Evolutionary conservation across 805 yeast genomes (phyloP), one percentile per base, ranked within the genome.

Genomic region (Saccharomyces kudriavzevii): DNA sequence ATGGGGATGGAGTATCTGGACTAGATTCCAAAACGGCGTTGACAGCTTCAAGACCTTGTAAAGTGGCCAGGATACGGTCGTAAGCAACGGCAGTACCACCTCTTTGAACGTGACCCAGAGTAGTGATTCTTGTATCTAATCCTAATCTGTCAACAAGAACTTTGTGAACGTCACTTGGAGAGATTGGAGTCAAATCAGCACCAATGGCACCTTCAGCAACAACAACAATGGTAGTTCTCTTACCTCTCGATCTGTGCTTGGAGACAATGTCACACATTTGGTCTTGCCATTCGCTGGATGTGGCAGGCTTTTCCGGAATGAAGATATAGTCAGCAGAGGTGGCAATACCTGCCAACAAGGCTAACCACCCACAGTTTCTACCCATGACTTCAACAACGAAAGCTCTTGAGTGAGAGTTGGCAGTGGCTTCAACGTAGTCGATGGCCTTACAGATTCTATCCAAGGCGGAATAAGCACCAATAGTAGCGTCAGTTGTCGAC

Each of bases 371-470:
- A 74, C 95, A 87, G 68, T 87, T 90, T 70, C 95, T 78, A 56
- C 95, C 95, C 95, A 87, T 87, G 20, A 87, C 95, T 72, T 87
- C 95, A 45, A 87, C 83, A 45, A 87, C 88, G 64, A 87, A 87
- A 3, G 92, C 94, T 66, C 95, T 74, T 29, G 89, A 85, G 68
- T 87, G 95, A 1, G 91, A 85, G 51, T 80, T 79, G 25, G 95
- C 95, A 25, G 95, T 87, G 25, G 91, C 89, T 67, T 86, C 92
- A 56, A 87, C 86, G 65, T 84, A 87, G 70, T 87, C 95, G 58
- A 87, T 59, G 31, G 83, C 81, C 64, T 83, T 82, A 62, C 87
- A 81, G 59, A 86, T 86, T 66, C 92, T 74, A 54, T 82, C 90
- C 55, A 86, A 74, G 1, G 91, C 81, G n/a, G 90, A 84, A 66